Evolutionary conservation across 441 rosid species (phyloP), one percentile per base, ranked within the genome.

Genomic region (Adansonia madagascariensis): DNA sequence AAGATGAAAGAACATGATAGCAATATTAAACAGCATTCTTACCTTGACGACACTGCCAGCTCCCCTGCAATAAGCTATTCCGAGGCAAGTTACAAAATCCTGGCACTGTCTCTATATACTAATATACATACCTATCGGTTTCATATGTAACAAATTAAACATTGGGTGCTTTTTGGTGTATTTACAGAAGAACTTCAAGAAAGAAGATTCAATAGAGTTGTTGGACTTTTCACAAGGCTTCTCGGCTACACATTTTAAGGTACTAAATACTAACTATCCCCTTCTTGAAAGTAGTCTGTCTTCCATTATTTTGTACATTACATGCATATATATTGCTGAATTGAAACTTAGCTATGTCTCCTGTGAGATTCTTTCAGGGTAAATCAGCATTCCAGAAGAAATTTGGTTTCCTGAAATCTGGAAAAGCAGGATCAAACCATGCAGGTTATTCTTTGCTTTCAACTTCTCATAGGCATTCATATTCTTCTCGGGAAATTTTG

Each of bases 1-100:
- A 82, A 82, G 83, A 78, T 47, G 64, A 81, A 79, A 65, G 81
- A 82, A 61, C 27, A 60, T 39, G 78, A 71, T 10, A 74, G 82
- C 57, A 73, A 79, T 62, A 27, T 31, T 41, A 81, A 76, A 49
- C 88, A 79, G 49, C 86, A 81, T 82, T 81, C 85, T 2, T 79
- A 53, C 80, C 89, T 87, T 52, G 92, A 88, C 76, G 96, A 91
- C 82, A 91, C 96, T 39, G 94, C 96, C 43, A 86, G 91, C 82
- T 91, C 96, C 50, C 83, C 82, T 76, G 81, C 66, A 14, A 68
- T 82, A 71, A 74, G 76, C 84, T 73, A 59, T 53, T 44, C 82
- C 63, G 80, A 88, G 89, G 92, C 81, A 85, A 85, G 86, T 88
- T 65, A 63, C 62, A 22, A 20, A 22, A 59, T 66, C 2, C 15